Evolutionary conservation across 2,329 filamentous ascomycete genomes (phyloP).

Genomic region (Ceratocystis lukuohia): DNA sequence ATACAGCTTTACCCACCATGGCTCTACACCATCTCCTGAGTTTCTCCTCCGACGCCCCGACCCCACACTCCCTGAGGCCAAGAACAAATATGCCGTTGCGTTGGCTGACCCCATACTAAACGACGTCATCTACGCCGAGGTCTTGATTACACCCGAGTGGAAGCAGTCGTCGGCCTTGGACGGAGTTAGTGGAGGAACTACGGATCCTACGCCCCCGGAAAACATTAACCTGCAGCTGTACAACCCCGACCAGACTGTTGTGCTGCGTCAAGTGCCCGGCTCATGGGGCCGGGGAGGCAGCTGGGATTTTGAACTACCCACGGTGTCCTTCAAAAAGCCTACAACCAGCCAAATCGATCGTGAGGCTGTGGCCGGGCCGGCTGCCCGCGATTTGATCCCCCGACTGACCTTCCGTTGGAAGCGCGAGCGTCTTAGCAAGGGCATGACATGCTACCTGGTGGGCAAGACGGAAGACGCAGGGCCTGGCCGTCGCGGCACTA

Average conservation of each 20-base stretch:
- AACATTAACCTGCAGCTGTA: slow-evolving; percentile 80
- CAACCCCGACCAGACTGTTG: slow-evolving; percentile 76
- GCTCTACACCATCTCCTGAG: slow-evolving; percentile 63
- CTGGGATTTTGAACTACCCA: slow-evolving; percentile 89
- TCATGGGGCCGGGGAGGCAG: slow-evolving; percentile 67
- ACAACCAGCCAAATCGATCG: slow-evolving; percentile 67
- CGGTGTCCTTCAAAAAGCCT: slow-evolving; percentile 68
- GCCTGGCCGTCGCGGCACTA: slow-evolving; percentile 59
- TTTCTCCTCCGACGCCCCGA: slow-evolving; percentile 71
- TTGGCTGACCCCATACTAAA: slow-evolving; percentile 70
- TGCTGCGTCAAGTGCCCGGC: slow-evolving; percentile 55
- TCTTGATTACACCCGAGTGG: slow-evolving; percentile 74
- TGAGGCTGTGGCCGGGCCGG: slow-evolving; percentile 29
- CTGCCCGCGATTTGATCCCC: slow-evolving; percentile 42
- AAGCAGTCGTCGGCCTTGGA: slow-evolving; percentile 36
- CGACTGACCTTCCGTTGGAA: slow-evolving; percentile 81
- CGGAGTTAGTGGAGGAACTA: slow-evolving; percentile 6
- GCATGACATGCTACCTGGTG: slow-evolving; percentile 77
- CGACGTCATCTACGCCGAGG: slow-evolving; percentile 76
- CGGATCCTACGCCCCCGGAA: slow-evolving; percentile 38
- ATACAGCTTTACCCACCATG: slow-evolving; percentile 54
- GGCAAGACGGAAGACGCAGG: slow-evolving; percentile 51
- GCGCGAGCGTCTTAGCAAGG: slow-evolving; percentile 64
- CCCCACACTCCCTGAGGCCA: slow-evolving; percentile 53
- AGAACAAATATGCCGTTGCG: slow-evolving; percentile 75